Percentiles rank a stretch among this genome's conserved stretches.
These are phyloP conservation scores for Moesziomyces sp. DNA, from an alignment of 1,284 basidiomycete genomes.

Conservation along the genomic window DNA sequence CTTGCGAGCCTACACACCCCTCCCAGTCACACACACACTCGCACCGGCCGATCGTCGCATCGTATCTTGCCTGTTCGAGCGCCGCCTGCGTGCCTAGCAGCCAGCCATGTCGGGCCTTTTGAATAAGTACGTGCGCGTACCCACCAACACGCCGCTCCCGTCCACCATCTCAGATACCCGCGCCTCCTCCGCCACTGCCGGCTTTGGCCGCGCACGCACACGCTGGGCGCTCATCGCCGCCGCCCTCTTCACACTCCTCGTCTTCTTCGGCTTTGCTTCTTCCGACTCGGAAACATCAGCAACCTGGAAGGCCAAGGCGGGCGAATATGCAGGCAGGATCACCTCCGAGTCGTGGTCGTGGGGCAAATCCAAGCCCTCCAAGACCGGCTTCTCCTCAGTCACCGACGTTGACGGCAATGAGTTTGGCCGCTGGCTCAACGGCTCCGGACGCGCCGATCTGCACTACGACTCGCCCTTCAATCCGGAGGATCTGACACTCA, in stretches of 20 bases:
- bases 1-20: no score
- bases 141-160: constrained; percentile 20
- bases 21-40: no score
- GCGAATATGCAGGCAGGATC: constrained; percentile 36
- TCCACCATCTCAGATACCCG: constrained; percentile 22
- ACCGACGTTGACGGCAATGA: constrained; percentile 30
- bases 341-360: constrained; percentile 13
- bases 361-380: not conserved
- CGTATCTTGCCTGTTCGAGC: no score
- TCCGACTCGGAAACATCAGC: constrained; percentile 14
- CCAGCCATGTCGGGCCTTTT: constrained; percentile 28
- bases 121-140: constrained; percentile 38
- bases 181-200: constrained; percentile 4
- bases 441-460: constrained; percentile 33
- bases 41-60: no score
- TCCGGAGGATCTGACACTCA: constrained; percentile 59
- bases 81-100: no score
- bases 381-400: not conserved
- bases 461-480: constrained; percentile 59
- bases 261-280: constrained; percentile 36
- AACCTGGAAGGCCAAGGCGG: constrained; percentile 34
- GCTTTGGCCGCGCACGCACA: constrained; percentile 48
- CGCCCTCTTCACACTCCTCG: constrained; percentile 22
- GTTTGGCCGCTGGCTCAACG: constrained; percentile 46
- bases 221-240: constrained; percentile 43